Evolutionary conservation across 495 filamentous ascomycete species (phyloP), one percentile per base, ranked within the genome.

Genomic region (Podospora appendiculata): DNA sequence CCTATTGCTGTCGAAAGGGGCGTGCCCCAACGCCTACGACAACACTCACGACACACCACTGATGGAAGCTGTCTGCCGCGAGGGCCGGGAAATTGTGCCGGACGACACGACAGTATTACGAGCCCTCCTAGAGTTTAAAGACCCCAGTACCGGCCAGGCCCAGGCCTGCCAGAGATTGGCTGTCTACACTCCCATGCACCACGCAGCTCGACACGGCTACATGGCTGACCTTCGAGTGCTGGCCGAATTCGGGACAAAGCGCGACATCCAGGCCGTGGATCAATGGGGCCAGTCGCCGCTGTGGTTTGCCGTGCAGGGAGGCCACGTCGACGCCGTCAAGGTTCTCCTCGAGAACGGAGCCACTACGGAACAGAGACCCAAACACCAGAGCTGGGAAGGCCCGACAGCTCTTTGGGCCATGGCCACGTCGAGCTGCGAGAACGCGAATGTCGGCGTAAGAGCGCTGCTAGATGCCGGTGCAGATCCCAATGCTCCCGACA

Each of bases 321-420:
- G 41, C 3, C 45, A 44, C 9, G 19, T 44, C 10, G 45, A 55
- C 13, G 47, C 41, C 40, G 34, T 53, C 41, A 43, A 51, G 14
- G 32, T 50, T 14, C 53, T 58, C 8, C 18, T 61, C 16, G 6
- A 42, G 1, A n/a, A 38, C 1, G 43, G 40, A 4, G 45, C 55
- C 7, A 34, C 55, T n/a, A 14, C 55, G 10, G 55, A 58, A 39
- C 19, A 16, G 8, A 36, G 16, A 19, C 41, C 47, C 6, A 14
- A 8, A 0, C 35, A 53, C 32, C 1, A 5, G 10, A 18, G 10
- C 11, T 13, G 10, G 16, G 39, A 53, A 12, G 4, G n/a, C 19
- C 47, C 55, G 6, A 58, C 55, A 7, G 48, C 48, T 7, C 54
- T 56, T 1, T 52, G 48, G 36, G 52, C 43, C 11, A 47, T 52